Evolutionary conservation across 305 asterid genomes (phyloP).

Genomic region (Andrographis paniculata): DNA sequence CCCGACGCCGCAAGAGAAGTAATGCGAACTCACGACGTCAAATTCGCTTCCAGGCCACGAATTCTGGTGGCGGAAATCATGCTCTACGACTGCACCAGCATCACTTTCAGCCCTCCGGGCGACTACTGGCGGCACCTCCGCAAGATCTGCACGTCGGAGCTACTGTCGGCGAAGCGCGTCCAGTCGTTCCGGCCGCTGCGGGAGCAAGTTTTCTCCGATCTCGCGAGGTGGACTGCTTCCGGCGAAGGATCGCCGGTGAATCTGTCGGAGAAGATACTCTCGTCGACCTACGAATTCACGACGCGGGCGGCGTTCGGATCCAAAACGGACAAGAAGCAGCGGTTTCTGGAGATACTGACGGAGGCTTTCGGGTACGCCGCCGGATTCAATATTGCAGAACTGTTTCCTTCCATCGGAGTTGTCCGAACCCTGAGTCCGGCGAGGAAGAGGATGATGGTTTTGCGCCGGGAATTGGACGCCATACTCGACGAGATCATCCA

Average conservation of each 20-base stretch:
- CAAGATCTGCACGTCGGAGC: constrained; percentile 27
- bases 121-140: constrained; percentile 32
- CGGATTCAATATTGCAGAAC: constrained; percentile 24
- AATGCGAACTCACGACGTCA: constrained; percentile 27
- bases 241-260: too few relatives aligned
- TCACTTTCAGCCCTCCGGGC: constrained; percentile 20
- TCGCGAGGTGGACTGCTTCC: too few relatives aligned
- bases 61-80: constrained; percentile 17
- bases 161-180: constrained; percentile 20
- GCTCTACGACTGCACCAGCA: constrained; percentile 11
- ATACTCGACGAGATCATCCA: constrained; percentile 16
- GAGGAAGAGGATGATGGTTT: constrained; percentile 5
- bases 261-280: too few relatives aligned
- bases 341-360: constrained; percentile 6
- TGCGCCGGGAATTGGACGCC: constrained; percentile 11
- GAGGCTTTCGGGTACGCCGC: constrained; percentile 3
- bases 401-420: constrained; percentile 23
- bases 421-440: constrained; percentile 15
- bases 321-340: constrained; percentile 1
- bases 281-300: too few relatives aligned
- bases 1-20: constrained; percentile 23
- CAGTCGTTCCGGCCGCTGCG: constrained; percentile 11
- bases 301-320: constrained; percentile 20
- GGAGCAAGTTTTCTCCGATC: too few relatives aligned
- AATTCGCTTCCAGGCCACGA: constrained; percentile 22